phyloP scores from a whole-genome alignment of 352 stramenopile genomes.

The Aphanomyces stellatus region DNA sequence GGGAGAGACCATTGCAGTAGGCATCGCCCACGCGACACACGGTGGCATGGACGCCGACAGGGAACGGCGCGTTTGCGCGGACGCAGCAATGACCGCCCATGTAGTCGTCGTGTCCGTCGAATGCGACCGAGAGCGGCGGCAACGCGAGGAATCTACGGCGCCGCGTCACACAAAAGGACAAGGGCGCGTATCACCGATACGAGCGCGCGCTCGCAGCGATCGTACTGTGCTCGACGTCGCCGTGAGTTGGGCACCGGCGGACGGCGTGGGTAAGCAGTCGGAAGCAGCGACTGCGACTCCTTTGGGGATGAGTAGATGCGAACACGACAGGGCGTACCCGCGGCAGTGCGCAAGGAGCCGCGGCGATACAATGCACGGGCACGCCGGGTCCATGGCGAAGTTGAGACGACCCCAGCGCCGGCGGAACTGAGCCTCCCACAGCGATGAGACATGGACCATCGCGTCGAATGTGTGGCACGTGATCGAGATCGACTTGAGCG shows the following conservation, averaged over 20 bases:
- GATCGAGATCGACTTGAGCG: not conserved
- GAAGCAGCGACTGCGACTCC: not conserved
- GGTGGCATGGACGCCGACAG: not conserved
- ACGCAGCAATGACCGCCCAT: conserved; percentile 39
- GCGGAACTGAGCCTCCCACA: conserved; percentile 1
- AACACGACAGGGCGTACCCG: not conserved
- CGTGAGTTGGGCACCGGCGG: not conserved
- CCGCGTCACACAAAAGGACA: too few relatives aligned
- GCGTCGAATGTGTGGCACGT: not conserved
- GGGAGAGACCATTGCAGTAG: conserved; percentile 37
- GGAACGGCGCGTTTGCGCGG: conserved; percentile 56
- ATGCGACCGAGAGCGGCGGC: not conserved
- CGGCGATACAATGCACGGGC: not conserved
- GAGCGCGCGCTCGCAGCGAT: not conserved
- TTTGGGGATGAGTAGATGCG: not conserved
- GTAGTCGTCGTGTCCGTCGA: not conserved
- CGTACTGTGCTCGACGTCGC: not conserved
- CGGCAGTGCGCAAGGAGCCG: not conserved
- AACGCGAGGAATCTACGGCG: too few relatives aligned
- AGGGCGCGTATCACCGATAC: not conserved
- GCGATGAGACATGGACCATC: not conserved
- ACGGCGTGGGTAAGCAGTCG: not conserved
- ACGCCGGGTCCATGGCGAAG: not conserved
- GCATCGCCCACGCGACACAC: not conserved
- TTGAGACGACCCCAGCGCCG: not conserved